Evolutionary conservation across 2,329 filamentous ascomycete genomes (phyloP).

Genomic region (Diaporthe sp.): DNA sequence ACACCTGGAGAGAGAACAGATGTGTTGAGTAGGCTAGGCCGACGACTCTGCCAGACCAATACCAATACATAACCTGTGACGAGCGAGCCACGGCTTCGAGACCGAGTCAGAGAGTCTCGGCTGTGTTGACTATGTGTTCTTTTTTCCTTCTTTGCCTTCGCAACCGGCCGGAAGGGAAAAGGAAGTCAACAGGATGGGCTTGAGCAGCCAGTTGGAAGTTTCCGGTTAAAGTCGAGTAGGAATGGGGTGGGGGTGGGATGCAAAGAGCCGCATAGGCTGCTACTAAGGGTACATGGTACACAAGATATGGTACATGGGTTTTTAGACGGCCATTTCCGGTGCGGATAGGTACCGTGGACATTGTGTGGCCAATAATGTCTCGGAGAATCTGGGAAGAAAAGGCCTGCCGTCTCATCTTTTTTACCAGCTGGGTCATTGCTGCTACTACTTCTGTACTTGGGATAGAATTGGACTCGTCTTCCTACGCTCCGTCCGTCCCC

Average conservation of each 20-base stretch:
- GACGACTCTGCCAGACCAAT: too few relatives aligned
- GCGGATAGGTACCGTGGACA: conserved; percentile 20
- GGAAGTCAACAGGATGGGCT: conserved; percentile 11
- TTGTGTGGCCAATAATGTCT: conserved; percentile 16
- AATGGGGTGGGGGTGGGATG: conserved; percentile 16
- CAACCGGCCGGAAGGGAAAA: conserved; percentile 17
- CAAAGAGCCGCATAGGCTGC: conserved; percentile 28
- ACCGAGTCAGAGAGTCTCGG: background rate
- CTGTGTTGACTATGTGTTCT: background rate
- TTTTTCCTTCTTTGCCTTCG: background rate
- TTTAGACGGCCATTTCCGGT: conserved; percentile 15
- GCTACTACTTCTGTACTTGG: background rate
- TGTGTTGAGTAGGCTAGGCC: background rate
- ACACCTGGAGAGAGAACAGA: background rate
- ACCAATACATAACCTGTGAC: background rate
- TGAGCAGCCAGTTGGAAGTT: conserved; percentile 1
- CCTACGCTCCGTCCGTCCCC: background rate
- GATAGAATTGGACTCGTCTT: background rate
- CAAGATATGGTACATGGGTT: conserved; percentile 11
- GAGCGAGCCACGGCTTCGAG: background rate
- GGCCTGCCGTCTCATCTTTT: conserved; percentile 2
- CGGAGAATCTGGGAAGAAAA: conserved; percentile 10
- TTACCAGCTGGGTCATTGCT: background rate
- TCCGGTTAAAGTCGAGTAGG: conserved; percentile 24
- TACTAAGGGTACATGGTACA: conserved; percentile 1